Percentiles rank a stretch among this genome's conserved stretches.
These are phyloP conservation scores for Lachancea waltii DNA, from an alignment of 805 yeast species.

Conservation along the genomic window DNA sequence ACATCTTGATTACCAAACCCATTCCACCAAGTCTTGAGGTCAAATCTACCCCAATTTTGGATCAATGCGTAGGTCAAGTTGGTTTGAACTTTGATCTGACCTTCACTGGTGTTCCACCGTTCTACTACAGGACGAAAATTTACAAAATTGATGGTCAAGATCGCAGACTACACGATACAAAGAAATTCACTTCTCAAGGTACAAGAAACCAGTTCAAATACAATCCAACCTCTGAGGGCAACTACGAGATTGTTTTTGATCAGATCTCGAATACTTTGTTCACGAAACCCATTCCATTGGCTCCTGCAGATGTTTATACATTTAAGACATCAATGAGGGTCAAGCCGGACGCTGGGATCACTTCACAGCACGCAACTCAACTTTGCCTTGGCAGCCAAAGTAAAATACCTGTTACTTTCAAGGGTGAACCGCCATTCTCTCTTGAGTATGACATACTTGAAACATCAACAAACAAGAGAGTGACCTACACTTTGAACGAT, in stretches of 20 bases:
- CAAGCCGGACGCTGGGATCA: constrained; percentile 49
- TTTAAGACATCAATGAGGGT: constrained; percentile 68
- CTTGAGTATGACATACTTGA: constrained; percentile 64
- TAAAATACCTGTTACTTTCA: constrained; percentile 50
- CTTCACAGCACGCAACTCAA: constrained; percentile 17
- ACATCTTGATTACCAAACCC: constrained; percentile 50
- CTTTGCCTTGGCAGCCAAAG: constrained; percentile 45
- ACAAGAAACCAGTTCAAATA: constrained; percentile 55
- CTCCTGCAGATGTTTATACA: constrained; percentile 39
- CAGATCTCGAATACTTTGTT: constrained; percentile 60
- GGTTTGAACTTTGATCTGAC: constrained; percentile 71
- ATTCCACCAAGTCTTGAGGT: constrained; percentile 45
- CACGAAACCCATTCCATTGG: constrained; percentile 34
- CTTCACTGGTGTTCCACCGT: constrained; percentile 77
- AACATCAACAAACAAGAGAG: constrained; percentile 43
- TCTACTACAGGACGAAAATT: constrained; percentile 55
- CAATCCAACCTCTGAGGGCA: constrained; percentile 76
- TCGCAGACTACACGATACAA: constrained; percentile 33
- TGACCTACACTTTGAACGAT: constrained; percentile 37
- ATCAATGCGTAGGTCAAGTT: constrained; percentile 86
- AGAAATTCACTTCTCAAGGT: constrained; percentile 34
- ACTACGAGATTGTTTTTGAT: constrained; percentile 66
- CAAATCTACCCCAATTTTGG: constrained; percentile 50
- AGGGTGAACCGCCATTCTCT: constrained; percentile 76
- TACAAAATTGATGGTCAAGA: constrained; percentile 41